Base-by-base conservation (phyloP, 768 basidiomycete species). In the Chalciporus pseudorubinellus region DNA sequence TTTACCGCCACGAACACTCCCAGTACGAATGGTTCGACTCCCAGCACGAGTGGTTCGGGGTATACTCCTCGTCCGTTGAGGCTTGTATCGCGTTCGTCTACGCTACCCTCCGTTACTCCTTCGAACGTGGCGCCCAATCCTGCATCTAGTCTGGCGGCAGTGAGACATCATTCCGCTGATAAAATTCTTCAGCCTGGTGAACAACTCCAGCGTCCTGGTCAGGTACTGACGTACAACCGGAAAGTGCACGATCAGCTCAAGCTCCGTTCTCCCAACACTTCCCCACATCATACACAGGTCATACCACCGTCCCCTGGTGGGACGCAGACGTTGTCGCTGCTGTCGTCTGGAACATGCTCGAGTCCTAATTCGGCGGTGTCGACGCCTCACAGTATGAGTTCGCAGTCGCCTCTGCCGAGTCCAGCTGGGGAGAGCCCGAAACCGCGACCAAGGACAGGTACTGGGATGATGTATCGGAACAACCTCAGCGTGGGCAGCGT, bases 381-480 rank as follows among this genome's bases (percentile, higher is more conserved):
- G 18, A 52, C 51, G 4, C 61, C 61, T 1, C 36, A 46, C 20
- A 52, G 47, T 16, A 28, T 44, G 43, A 46, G 11, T 4, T 63
- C 64, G 42, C 60, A 63, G 48, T 64, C 63, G 5, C 57, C 61
- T 20, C 29, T 59, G 3, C 26, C 58, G 1, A 63, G 59, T 19
- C 24, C 49, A 9, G 26, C 31, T 36, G 54, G 44, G 18, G 66
- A 63, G 29, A 24, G 59, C 44, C 57, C 61, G 4, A 68, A 72
- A 14, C 81, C 80, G 18, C 77, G 70, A 55, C 83, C 85, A 10
- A 67, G 85, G 24, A 85, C 79, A 10, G 84, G 84, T 6, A 83
- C 84, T 11, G 84, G 84, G n/a, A 87, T 87, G 84, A 68, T 73
- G 33, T 87, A 87, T 59, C 73, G 79, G 40, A 79, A 71, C 33